Base-by-base conservation (phyloP, 163 green algal species). In the Scenedesmus sp. region DNA sequence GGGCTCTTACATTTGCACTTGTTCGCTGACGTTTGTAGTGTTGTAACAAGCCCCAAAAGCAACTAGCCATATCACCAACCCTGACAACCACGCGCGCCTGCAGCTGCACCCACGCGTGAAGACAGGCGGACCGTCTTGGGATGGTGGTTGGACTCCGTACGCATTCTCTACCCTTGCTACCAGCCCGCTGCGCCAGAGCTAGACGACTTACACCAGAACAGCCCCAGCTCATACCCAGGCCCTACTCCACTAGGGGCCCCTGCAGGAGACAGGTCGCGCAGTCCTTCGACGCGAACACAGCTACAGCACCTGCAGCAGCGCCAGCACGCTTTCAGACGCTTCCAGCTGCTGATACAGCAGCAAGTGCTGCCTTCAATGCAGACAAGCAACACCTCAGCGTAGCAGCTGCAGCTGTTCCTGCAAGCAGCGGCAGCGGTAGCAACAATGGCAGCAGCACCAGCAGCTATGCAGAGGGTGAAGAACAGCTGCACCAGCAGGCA, bases 311-410 rank as follows among this genome's bases (percentile, higher is more conserved):
- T 13, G 9, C 22, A 72, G 59, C 59, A 72, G 65, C 65, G 65
- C 65, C 65, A 40, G 65, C 65, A 76, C 65, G 65, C 65, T 18
- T 9, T 76, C 65, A 76, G 65, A 30, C 65, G 30, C 30, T 40
- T 40, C 30, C 65, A 76, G 30, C 30, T 40, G 65, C 65, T 76
- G 65, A 33, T 80, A 35, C 83, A 49, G 43, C 42, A 85, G 78
- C 40, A 61, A 20, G 30, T 76, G 65, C 65, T 40, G 65, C 30
- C 30, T 33, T 80, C n/a, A 3, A 10, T 33, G 30, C 37, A 65
- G 24, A 82, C 15, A 61, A 89, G 59, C 83, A 89, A 42, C 83
- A 89, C 40, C 56, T 89, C 33, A 68, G 20, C 37, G 73, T 18
- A 2, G 43, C 20, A 37, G 79, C 42, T 37, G 43, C 79, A 30